phyloP scores from a whole-genome alignment of 495 filamentous ascomycete genomes.

The Parathielavia appendiculata region DNA sequence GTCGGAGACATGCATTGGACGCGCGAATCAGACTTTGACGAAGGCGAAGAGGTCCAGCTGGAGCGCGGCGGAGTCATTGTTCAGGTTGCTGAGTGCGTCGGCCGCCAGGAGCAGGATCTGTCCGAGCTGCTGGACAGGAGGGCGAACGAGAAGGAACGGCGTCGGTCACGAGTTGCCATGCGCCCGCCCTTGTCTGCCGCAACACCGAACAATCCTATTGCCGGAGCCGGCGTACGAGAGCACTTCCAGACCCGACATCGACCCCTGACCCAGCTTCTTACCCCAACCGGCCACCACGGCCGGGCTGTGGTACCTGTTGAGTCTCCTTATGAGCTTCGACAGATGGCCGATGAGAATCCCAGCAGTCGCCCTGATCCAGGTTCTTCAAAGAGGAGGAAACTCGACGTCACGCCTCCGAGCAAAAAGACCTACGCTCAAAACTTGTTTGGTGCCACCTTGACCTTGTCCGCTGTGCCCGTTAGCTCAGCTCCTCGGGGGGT shows the following conservation, averaged over 20 bases:
- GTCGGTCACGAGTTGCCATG: conserved; percentile 33
- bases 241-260: conserved; percentile 39
- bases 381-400: conserved; percentile 36
- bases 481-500: conserved; percentile 33
- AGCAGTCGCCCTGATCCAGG: conserved; percentile 16
- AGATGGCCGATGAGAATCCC: conserved; percentile 22
- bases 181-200: conserved; percentile 22
- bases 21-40: conserved; percentile 56
- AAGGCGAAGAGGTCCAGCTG: conserved; percentile 75
- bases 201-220: conserved; percentile 12
- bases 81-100: conserved; percentile 69
- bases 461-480: conserved; percentile 37
- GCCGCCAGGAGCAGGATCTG: conserved; percentile 69
- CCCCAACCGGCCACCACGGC: conserved; percentile 47
- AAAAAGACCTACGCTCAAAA: conserved; percentile 50
- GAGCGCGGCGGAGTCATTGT: conserved; percentile 70
- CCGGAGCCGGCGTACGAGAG: conserved; percentile 13
- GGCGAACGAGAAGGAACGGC: conserved; percentile 45
- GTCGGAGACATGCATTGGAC: conserved; percentile 83
- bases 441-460: conserved; percentile 46
- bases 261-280: conserved; percentile 43
- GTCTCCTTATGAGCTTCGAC: conserved; percentile 49
- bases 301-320: conserved; percentile 43
- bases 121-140: conserved; percentile 66
- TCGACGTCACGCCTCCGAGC: conserved; percentile 35